A percentile compares a stretch with the other conserved stretches of the same genome.
Evolutionary conservation across 148 eudicot genomes (phyloP).

Genomic region (Drosera capensis): DNA sequence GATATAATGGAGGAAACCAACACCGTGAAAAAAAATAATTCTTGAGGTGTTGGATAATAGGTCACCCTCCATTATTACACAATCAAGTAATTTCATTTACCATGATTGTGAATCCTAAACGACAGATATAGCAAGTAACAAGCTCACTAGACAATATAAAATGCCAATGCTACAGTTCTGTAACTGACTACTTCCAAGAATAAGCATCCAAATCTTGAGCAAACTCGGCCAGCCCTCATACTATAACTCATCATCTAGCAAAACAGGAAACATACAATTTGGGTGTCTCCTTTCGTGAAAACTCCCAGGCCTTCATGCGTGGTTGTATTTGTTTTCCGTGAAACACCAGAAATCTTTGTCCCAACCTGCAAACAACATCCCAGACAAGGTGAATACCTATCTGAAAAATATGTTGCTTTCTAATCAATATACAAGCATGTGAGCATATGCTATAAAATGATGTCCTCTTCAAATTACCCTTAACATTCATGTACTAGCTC

Average conservation of each 20-base stretch:
- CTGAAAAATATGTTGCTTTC: no score
- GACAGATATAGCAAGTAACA: no score
- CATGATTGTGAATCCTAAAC: no score
- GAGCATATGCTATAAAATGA: no score
- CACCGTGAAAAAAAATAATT: no score
- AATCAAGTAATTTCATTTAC: no score
- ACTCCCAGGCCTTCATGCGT: constrained; percentile 92
- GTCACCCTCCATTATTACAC: no score
- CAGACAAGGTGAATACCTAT: not conserved
- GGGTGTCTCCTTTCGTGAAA: constrained; percentile 77
- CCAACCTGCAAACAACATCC: constrained; percentile 49
- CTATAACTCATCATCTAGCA: not conserved
- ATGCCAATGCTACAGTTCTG: not conserved
- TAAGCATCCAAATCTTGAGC: not conserved
- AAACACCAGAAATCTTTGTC: constrained; percentile 89
- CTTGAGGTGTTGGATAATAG: no score
- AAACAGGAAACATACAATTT: constrained; percentile 45
- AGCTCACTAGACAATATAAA: not conserved
- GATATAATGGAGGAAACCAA: no score
- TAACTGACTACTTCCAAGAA: not conserved
- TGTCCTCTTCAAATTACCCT: not conserved
- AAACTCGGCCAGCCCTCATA: constrained; percentile 2
- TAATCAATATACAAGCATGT: not conserved
- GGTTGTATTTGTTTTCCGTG: constrained; percentile 87
- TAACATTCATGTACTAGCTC: no score